Evolutionary conservation across 768 basidiomycete genomes (phyloP), one percentile per base, ranked within the genome.

Genomic region (Glaciozyma martinii): DNA sequence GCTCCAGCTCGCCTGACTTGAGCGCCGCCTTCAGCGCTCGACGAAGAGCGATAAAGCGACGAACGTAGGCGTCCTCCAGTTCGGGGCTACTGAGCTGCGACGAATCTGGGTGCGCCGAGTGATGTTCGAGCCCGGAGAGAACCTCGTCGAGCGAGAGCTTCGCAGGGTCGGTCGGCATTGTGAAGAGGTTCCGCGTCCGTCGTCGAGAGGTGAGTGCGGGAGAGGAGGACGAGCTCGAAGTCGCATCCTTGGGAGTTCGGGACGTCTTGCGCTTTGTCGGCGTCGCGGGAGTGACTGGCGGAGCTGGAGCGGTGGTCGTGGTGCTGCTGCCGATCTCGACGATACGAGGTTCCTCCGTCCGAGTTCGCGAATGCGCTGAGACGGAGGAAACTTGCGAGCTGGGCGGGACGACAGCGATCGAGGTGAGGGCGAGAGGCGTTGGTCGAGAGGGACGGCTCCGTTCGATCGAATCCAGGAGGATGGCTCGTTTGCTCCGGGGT

Each of bases 181-280:
- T 47, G 42, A 68, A 46, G 47, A 72, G 68, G 23, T 67, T 60
- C 50, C 71, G 67, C 21, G 67, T 66, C 30, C 72, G 68, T 18
- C 74, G 68, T 47, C 73, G 72, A 3, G 68, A 75, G 18, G 75
- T 76, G 32, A 76, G 63, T 3, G 75, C 75, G 10, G 74, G 75
- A 16, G 74, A 74, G 58, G 42, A 16, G 5, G 52, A 25, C 25
- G 25, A n/a, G 7, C 10, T 6, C 5, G 25, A n/a, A 9, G 52
- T 9, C 1, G 23, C 52, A 9, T 30, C n/a, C 23, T 30, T 25
- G 25, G 37, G 37, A 13, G 37, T 40, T 40, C 29, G n/a, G 52
- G 25, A 25, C 27, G 25, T 30, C 52, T 53, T 53, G 52, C 52
- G 52, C 23, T 53, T 53, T 9, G 52, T 53, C 27, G 52, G 52